phyloP scores from a whole-genome alignment of 495 filamentous ascomycete genomes.

The Aspergillus sparsus region DNA sequence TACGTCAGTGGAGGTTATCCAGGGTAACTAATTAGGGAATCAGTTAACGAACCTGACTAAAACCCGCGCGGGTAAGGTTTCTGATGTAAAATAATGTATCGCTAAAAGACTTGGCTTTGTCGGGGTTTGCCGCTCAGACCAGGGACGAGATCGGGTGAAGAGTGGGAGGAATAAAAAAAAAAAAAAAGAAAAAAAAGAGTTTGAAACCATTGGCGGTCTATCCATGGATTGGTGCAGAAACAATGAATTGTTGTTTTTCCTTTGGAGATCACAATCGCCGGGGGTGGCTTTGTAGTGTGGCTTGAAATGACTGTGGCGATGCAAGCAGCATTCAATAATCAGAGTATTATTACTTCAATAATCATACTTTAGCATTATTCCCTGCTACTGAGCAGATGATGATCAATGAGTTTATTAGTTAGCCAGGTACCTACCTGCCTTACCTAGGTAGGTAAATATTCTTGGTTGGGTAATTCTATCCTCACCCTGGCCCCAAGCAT shows the following conservation, averaged over 20 bases:
- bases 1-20: not conserved
- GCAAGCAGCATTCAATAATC: not conserved
- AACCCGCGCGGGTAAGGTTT: not conserved
- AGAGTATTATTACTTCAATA: no score
- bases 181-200: not conserved
- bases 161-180: no score
- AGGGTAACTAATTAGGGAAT: not conserved
- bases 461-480: no score
- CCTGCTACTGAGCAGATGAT: no score
- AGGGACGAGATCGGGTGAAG: not conserved
- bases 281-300: slow-evolving; percentile 5
- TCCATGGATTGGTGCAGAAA: slow-evolving; percentile 6
- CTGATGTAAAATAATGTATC: no score
- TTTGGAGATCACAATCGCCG: not conserved
- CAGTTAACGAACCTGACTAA: not conserved
- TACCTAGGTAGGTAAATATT: no score
- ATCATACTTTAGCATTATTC: no score
- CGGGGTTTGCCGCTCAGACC: not conserved
- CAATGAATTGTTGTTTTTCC: not conserved
- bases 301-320: not conserved
- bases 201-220: not conserved
- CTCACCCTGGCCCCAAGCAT: no score
- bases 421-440: no score
- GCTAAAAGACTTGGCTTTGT: not conserved
- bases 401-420: no score